Evolutionary conservation across 805 yeast species (phyloP).

Genomic region (Barnettozyma salicaria): DNA sequence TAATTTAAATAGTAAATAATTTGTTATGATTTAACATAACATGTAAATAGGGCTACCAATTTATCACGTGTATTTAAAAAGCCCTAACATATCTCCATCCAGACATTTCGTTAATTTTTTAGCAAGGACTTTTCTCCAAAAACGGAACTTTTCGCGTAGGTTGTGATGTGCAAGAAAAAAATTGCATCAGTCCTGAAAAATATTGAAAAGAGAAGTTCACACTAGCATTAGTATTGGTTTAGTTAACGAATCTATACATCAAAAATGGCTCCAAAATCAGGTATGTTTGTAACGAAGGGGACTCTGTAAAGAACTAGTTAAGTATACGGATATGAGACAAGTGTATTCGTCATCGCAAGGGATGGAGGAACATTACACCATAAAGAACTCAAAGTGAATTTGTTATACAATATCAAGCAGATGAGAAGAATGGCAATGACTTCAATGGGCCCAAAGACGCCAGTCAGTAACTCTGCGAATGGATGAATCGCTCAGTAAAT

Average conservation of each 20-base stretch:
- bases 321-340: conserved; percentile 21
- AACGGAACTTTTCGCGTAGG: conserved; percentile 1
- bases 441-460: too few relatives aligned
- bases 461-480: too few relatives aligned
- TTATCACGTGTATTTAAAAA: neutral
- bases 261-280: conserved; percentile 49
- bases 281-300: conserved; percentile 31
- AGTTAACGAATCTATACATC: conserved; percentile 14
- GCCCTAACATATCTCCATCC: conserved; percentile 7
- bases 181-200: conserved; percentile 4
- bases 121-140: neutral
- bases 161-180: neutral
- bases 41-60: neutral
- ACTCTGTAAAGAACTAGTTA: neutral
- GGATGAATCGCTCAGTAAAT: too few relatives aligned
- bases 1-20: too few relatives aligned
- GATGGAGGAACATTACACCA: too few relatives aligned
- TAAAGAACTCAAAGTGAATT: too few relatives aligned
- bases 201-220: conserved; percentile 6
- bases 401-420: too few relatives aligned
- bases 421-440: too few relatives aligned
- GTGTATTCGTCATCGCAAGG: neutral
- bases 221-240: neutral
- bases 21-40: too few relatives aligned
- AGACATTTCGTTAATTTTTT: neutral